Evolutionary conservation across 139 green algal genomes (phyloP).

Genomic region (Yamagishiella unicocca): DNA sequence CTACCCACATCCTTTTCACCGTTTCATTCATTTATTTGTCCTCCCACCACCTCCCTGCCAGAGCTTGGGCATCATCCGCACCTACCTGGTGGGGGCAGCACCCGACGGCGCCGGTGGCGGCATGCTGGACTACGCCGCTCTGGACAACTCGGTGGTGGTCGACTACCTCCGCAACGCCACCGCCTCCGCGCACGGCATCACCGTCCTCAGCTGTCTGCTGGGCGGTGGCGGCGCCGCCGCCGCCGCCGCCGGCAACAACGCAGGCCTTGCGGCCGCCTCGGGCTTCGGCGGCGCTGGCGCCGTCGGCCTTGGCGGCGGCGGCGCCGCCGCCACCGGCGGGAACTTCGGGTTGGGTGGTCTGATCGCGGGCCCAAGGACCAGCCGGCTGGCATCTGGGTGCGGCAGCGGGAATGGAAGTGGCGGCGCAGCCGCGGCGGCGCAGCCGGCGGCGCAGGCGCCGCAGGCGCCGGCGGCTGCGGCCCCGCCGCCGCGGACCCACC

Average conservation of each 20-base stretch:
- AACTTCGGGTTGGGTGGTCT: neutral
- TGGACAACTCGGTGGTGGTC: neutral
- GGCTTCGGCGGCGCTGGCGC: neutral
- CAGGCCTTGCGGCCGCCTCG: neutral
- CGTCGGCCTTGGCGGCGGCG: neutral
- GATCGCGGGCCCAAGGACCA: neutral
- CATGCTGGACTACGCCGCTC: constrained; percentile 28
- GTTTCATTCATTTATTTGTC: neutral
- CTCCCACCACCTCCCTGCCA: neutral
- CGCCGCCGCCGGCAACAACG: neutral
- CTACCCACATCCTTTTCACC: no score
- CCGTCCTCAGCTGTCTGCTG: constrained; percentile 9
- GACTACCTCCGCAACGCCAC: constrained; percentile 10
- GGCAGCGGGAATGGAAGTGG: neutral
- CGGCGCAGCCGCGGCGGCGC: neutral
- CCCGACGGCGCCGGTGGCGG: neutral
- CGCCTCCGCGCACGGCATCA: constrained; percentile 8
- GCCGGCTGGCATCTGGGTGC: neutral
- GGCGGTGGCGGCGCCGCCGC: neutral
- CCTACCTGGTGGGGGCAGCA: constrained; percentile 30
- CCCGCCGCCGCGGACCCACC: neutral
- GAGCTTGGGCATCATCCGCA: constrained; percentile 60
- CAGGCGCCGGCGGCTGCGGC: neutral
- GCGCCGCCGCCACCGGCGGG: neutral
- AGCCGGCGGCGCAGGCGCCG: neutral